Evolutionary conservation across 768 basidiomycete genomes (phyloP), one percentile per base, ranked within the genome.

Genomic region (Collybiopsis confluens): DNA sequence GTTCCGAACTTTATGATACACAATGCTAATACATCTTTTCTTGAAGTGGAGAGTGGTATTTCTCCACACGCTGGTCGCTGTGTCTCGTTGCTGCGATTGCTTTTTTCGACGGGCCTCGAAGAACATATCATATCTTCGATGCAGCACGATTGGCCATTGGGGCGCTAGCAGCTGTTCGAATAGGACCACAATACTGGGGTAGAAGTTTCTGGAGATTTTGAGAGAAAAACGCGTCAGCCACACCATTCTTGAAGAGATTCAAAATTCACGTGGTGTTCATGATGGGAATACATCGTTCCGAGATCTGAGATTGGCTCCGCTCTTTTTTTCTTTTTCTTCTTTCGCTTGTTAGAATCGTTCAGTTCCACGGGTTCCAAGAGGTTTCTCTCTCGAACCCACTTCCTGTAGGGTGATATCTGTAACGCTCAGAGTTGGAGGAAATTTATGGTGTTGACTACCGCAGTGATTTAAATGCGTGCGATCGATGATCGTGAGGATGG

Each of bases 51-150:
- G 75, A 78, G 61, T 64, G 66, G 37, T 47, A 55, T 44, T 45
- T 80, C 36, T 75, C 79, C 2, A 64, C 74, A 20, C 72, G 80
- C 44, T 87, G 83, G 83, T 62, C 76, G 16, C 78, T 87, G 61
- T 61, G 73, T 3, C 58, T 67, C 10, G 68, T 87, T 4, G 79
- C 80, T 6, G 63, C 64, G 5, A 66, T 76, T 2, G 82, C 88
- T 43, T 82, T 90, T 61, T 55, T 86, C n/a, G 65, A 78, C 41
- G 91, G 90, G 13, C 79, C 87, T n/a, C 73, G 83, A 24, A 73
- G 70, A 59, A 79, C 83, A 2, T 89, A 88, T 62, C 62, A 76
- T 45, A 77, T 90, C 37, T 87, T 87, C 62, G 83, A 90, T 49
- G 75, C 68, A 30, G 79, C 80, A 0, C 81, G 80, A 58, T 61